Conservation (phyloP, 495 filamentous ascomycete species). For the Xylaria sp. region DNA sequence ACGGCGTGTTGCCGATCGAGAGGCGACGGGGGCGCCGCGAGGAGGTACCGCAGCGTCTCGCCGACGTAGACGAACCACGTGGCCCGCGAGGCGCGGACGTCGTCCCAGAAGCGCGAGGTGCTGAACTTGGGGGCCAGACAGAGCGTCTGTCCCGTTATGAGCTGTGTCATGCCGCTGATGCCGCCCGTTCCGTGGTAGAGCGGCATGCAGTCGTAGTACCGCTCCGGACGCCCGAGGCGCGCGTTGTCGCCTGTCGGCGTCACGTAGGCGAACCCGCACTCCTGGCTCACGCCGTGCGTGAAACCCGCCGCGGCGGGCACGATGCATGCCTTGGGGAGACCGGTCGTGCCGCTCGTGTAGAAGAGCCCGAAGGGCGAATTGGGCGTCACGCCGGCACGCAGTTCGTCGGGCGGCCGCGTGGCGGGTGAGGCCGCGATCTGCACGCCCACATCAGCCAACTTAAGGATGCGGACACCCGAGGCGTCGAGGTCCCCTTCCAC, state of each 20-base stretch:
- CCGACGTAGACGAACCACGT: constrained; percentile 85
- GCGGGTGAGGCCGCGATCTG: constrained; percentile 58
- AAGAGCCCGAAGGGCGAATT: constrained; percentile 66
- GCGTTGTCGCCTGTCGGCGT: constrained; percentile 27
- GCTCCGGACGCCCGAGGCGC: constrained; percentile 45
- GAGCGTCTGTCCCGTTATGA: constrained; percentile 65
- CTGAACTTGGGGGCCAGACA: constrained; percentile 76
- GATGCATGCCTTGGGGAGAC: constrained; percentile 66
- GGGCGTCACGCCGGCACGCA: constrained; percentile 54
- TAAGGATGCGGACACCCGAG: constrained; percentile 60
- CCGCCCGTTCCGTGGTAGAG: constrained; percentile 80
- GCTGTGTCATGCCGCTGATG: constrained; percentile 59
- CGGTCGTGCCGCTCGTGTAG: constrained; percentile 76
- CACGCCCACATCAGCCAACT: constrained; percentile 53
- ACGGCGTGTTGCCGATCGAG: constrained; percentile 71
- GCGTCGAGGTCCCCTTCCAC: constrained; percentile 53
- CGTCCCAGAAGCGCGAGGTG: constrained; percentile 74
- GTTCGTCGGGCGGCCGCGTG: constrained; percentile 56
- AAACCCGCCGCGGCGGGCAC: constrained; percentile 56
- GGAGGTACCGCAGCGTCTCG: constrained; percentile 78
- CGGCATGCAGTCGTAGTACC: constrained; percentile 82
- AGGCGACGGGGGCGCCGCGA: constrained; percentile 69
- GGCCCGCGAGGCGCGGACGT: constrained; percentile 70
- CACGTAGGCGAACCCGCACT: constrained; percentile 38
- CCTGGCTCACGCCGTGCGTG: constrained; percentile 36